phyloP scores from a whole-genome alignment of 73 alveolate species.

The Paramecium biaurelia region DNA sequence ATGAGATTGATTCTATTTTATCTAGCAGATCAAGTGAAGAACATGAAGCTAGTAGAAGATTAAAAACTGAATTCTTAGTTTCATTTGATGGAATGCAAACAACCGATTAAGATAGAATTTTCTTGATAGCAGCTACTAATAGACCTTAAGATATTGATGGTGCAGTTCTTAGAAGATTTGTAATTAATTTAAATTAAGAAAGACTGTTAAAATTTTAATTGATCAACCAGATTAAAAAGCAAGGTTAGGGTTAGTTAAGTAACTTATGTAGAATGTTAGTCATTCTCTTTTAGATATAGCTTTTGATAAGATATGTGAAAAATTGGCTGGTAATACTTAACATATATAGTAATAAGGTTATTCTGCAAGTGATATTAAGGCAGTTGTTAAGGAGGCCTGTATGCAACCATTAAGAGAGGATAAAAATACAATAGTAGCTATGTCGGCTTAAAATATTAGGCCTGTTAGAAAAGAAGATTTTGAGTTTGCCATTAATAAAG shows the following conservation, averaged over 20 bases:
- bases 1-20: conserved; percentile 98
- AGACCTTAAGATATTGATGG: conserved; percentile 64
- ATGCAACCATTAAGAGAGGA: conserved; percentile 61
- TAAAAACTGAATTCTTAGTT: conserved; percentile 98
- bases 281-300: background rate
- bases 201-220: conserved; percentile 50
- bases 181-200: background rate
- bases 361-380: conserved; percentile 66
- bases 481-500: conserved; percentile 10
- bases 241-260: conserved; percentile 10
- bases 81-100: conserved; percentile 92
- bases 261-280: background rate
- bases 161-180: conserved; percentile 63
- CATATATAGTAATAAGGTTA: background rate
- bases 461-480: conserved; percentile 56
- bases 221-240: conserved; percentile 57
- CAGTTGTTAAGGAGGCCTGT: conserved; percentile 60
- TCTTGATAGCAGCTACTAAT: conserved; percentile 72
- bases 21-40: conserved; percentile 94
- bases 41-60: conserved; percentile 94
- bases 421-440: background rate
- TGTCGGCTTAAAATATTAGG: conserved; percentile 15
- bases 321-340: conserved; percentile 3
- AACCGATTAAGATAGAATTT: conserved; percentile 79
- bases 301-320: background rate